These are phyloP conservation scores for Purpureocillium lavendulum DNA, from an alignment of 2,329 filamentous ascomycete genomes.

Conservation along the genomic window DNA sequence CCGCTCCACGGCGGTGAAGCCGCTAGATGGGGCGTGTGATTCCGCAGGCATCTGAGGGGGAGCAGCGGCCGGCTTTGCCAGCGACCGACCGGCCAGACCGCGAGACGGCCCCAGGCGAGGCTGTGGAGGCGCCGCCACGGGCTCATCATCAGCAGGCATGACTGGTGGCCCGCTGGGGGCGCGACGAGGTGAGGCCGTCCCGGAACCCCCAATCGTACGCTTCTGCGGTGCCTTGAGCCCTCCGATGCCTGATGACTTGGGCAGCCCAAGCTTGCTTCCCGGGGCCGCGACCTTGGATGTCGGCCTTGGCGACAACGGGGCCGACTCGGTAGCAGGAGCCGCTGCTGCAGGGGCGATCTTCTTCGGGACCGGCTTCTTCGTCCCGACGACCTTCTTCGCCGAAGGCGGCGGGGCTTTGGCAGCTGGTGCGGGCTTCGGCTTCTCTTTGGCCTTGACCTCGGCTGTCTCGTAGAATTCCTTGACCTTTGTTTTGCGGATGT, in stretches of 20 bases:
- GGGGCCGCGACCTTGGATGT: conserved; percentile 39
- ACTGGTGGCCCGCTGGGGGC: conserved; percentile 36
- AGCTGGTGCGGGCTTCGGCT: conserved; percentile 72
- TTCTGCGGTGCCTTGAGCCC: conserved; percentile 54
- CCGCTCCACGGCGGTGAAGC: conserved; percentile 70
- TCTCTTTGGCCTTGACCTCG: conserved; percentile 44
- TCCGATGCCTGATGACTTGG: conserved; percentile 43
- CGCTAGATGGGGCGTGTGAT: conserved; percentile 53
- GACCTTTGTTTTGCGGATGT: conserved; percentile 91
- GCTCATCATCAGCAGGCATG: conserved; percentile 49
- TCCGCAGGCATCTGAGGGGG: conserved; percentile 40
- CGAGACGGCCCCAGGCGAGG: conserved; percentile 61
- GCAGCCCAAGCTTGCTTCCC: conserved; percentile 45
- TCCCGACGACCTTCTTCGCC: conserved; percentile 38
- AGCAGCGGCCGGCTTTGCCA: conserved; percentile 62
- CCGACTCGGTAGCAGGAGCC: conserved; percentile 35
- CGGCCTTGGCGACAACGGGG: conserved; percentile 50
- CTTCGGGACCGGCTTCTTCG: conserved; percentile 33
- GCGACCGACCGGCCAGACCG: conserved; percentile 76
- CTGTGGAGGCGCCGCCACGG: conserved; percentile 47
- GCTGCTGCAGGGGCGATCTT: conserved; percentile 35
- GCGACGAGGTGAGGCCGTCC: conserved; percentile 45
- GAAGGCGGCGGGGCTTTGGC: conserved; percentile 38
- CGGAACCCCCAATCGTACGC: conserved; percentile 39
- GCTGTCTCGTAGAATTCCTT: conserved; percentile 77